Evolutionary conservation across 1,139 yeast genomes (phyloP).

Genomic region (Hemisphaericaspora lyxosophila): DNA sequence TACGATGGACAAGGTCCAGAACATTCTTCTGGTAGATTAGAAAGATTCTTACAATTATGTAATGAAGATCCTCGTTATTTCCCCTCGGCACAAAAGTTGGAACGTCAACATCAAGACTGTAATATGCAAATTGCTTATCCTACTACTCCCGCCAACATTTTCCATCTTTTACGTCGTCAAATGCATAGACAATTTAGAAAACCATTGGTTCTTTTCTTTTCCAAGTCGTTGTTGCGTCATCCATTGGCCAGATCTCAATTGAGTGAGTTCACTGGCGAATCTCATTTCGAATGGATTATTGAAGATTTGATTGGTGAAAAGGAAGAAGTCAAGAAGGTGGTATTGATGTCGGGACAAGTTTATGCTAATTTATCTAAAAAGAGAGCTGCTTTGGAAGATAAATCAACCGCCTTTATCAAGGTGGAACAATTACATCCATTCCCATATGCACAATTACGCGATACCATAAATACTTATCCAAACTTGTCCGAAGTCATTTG

Average conservation of each 20-base stretch:
- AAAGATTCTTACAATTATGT: slow-evolving; percentile 92
- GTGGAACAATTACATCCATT: slow-evolving; percentile 97
- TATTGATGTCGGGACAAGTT: slow-evolving; percentile 90
- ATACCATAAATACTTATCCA: slow-evolving; percentile 77
- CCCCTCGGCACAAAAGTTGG: slow-evolving; percentile 87
- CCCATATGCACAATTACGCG: slow-evolving; percentile 95
- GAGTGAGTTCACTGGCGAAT: slow-evolving; percentile 84
- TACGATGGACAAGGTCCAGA: slow-evolving; percentile 99
- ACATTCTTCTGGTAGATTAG: slow-evolving; percentile 97
- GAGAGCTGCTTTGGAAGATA: slow-evolving; percentile 74
- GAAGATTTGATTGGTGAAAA: slow-evolving; percentile 82
- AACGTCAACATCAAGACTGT: slow-evolving; percentile 98
- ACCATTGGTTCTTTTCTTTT: slow-evolving; percentile 86
- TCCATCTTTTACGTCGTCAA: slow-evolving; percentile 98
- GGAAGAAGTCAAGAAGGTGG: slow-evolving; percentile 85
- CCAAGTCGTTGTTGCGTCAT: slow-evolving; percentile 93
- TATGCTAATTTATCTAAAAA: slow-evolving; percentile 88
- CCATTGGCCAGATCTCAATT: slow-evolving; percentile 91
- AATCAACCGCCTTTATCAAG: slow-evolving; percentile 83
- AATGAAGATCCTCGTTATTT: slow-evolving; percentile 93
- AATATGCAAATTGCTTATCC: slow-evolving; percentile 98
- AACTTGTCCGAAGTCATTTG: slow-evolving; percentile 85
- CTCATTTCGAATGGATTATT: slow-evolving; percentile 92
- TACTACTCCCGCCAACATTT: slow-evolving; percentile 94
- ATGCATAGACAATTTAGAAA: slow-evolving; percentile 99